Conservation (phyloP, 208 protist genomes). For the Kentomonas sorsogonicus region DNA sequence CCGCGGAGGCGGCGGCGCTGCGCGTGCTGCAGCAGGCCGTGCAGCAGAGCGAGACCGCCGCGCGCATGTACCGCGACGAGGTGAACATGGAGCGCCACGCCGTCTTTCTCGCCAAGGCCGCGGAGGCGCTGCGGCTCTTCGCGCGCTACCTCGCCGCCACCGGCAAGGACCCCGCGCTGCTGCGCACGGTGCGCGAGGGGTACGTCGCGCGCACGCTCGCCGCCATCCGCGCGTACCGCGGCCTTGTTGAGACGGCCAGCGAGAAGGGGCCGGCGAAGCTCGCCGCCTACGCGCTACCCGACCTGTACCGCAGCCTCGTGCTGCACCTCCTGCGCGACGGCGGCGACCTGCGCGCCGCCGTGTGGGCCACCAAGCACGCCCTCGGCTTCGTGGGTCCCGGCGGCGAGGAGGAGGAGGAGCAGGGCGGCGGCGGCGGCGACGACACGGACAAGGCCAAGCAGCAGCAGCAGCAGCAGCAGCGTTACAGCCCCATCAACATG, state of each 20-base stretch:
- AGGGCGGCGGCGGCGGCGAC: conserved; percentile 7
- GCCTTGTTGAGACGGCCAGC: too few species aligned
- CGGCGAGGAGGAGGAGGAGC: too few species aligned
- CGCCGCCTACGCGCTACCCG: conserved; percentile 44
- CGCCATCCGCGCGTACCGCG: conserved; percentile 40
- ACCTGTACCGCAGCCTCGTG: conserved; percentile 60
- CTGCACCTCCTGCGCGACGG: conserved; percentile 29
- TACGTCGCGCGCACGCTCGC: conserved; percentile 20
- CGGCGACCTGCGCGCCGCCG: too few species aligned
- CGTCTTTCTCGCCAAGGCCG: conserved; percentile 17
- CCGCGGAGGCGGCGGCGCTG: neutral
- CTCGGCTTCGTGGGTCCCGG: too few species aligned
- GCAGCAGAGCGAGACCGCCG: too few species aligned
- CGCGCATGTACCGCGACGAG: too few species aligned
- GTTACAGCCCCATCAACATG: conserved; percentile 23
- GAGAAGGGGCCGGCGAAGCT: too few species aligned
- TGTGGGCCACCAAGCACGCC: too few species aligned
- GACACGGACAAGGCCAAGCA: conserved; percentile 37
- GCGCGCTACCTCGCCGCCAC: conserved; percentile 1
- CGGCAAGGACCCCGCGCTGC: neutral
- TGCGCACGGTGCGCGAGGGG: too few species aligned
- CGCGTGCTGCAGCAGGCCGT: neutral
- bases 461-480: conserved; percentile 38
- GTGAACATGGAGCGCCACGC: too few species aligned
- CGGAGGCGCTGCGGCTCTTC: conserved; percentile 13